phyloP scores from a whole-genome alignment of 2,329 filamentous ascomycete species.

The Xylaria sp. region DNA sequence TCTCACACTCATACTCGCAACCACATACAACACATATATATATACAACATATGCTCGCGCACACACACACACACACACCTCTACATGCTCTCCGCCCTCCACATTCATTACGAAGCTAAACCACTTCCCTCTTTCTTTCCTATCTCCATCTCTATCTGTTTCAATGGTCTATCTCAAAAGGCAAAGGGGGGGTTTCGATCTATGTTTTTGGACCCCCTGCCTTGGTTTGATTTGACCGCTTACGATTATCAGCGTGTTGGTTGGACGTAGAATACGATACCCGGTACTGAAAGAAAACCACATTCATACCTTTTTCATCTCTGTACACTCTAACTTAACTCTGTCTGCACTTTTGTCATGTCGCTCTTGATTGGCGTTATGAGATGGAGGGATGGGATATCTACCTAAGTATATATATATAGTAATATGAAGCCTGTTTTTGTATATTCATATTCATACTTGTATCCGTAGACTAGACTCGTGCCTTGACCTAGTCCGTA shows the following conservation, averaged over 20 bases:
- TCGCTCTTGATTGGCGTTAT: slow-evolving; percentile 12
- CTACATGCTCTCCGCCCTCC: neutral
- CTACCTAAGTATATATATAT: too few relatives aligned
- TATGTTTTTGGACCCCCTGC: too few relatives aligned
- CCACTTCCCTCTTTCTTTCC: neutral
- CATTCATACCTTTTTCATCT: neutral
- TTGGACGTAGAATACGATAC: slow-evolving; percentile 24
- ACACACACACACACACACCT: neutral
- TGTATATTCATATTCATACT: neutral
- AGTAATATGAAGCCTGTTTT: neutral
- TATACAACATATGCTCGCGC: too few relatives aligned
- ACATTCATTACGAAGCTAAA: slow-evolving; percentile 1
- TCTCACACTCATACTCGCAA: too few relatives aligned
- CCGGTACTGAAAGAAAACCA: slow-evolving; percentile 14
- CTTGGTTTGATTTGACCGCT: neutral
- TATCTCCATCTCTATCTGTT: neutral
- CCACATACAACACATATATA: too few relatives aligned
- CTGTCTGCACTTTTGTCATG: too few relatives aligned
- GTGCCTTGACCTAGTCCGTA: too few relatives aligned
- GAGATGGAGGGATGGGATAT: too few relatives aligned
- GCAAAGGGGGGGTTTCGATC: too few relatives aligned
- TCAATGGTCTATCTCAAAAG: neutral
- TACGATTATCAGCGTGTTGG: slow-evolving; percentile 9
- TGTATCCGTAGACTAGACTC: too few relatives aligned
- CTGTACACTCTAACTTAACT: too few relatives aligned